Evolutionary conservation across 2,329 filamentous ascomycete species (phyloP).

Genomic region (Triangularia setosa): DNA sequence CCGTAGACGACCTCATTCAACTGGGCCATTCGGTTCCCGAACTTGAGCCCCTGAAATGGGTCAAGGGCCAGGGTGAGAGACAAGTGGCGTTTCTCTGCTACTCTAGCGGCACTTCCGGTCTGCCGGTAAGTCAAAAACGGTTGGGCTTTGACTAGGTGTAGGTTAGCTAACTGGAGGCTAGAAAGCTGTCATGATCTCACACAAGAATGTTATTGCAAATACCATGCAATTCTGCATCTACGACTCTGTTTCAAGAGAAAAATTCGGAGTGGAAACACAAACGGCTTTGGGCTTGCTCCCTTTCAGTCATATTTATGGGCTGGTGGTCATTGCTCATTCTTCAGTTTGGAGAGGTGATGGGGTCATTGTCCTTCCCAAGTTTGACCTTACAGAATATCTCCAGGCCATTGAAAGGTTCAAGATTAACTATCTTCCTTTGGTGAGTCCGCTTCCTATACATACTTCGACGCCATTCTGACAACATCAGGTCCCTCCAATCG

Average conservation of each 20-base stretch:
- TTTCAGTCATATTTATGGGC: conserved; percentile 76
- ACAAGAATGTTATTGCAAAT: conserved; percentile 75
- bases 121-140: conserved; percentile 55
- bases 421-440: conserved; percentile 64
- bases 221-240: conserved; percentile 57
- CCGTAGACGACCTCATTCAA: conserved; percentile 61
- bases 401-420: conserved; percentile 63
- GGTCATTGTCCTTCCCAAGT: conserved; percentile 69
- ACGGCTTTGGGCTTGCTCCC: conserved; percentile 66
- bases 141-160: background rate
- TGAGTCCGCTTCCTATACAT: conserved; percentile 22
- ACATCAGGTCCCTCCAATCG: conserved; percentile 63
- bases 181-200: conserved; percentile 83
- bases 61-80: conserved; percentile 60
- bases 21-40: conserved; percentile 53
- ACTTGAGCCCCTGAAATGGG: conserved; percentile 56
- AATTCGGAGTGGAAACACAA: conserved; percentile 37
- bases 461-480: conserved; percentile 39
- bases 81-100: conserved; percentile 76
- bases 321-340: conserved; percentile 66
- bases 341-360: conserved; percentile 69
- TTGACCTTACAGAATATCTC: conserved; percentile 65
- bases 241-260: conserved; percentile 37
- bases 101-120: conserved; percentile 73
- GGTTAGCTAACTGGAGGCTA: conserved; percentile 30